Percentiles rank a stretch among this genome's conserved stretches.
These are phyloP conservation scores for Mayamaea pseudoterrestris DNA, from an alignment of 108 stramenopile species.

Conservation along the genomic window DNA sequence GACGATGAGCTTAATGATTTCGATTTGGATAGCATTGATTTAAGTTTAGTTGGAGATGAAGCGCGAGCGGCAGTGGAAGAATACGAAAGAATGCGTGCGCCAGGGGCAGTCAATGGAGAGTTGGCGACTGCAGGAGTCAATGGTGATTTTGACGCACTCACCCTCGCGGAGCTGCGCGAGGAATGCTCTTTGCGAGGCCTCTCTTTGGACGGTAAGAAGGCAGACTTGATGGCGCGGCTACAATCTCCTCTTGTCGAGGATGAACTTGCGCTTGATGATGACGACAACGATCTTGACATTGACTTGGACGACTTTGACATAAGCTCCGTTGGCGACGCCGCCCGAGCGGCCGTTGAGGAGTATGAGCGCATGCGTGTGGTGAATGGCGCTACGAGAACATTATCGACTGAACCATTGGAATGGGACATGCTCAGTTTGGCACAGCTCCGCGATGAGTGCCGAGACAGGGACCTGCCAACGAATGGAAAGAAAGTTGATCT, in stretches of 20 bases:
- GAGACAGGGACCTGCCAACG: constrained; percentile 2
- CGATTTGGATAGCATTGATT: no score
- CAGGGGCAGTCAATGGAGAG: not conserved
- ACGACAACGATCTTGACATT: not conserved
- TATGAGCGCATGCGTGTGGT: no score
- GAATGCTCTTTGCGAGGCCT: not conserved
- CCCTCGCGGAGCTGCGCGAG: not conserved
- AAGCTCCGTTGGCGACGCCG: not conserved
- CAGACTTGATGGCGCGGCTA: not conserved
- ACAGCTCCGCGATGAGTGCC: constrained; percentile 1
- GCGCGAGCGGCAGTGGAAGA: not conserved
- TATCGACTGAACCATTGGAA: no score
- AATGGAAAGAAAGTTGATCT: constrained; percentile 9
- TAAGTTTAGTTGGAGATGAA: no score
- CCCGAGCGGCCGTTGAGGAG: constrained; percentile 5
- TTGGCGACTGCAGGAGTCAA: not conserved
- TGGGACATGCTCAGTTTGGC: constrained; percentile 3
- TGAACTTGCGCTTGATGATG: constrained; percentile 1
- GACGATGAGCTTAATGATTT: no score
- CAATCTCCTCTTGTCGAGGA: not conserved
- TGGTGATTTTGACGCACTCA: not conserved
- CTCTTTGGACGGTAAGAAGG: not conserved
- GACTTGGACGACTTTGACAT: constrained; percentile 2
- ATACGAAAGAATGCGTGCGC: not conserved
- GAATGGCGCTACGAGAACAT: no score